Evolutionary conservation across 495 filamentous ascomycete species (phyloP).

Genomic region (Thozetella sp.): DNA sequence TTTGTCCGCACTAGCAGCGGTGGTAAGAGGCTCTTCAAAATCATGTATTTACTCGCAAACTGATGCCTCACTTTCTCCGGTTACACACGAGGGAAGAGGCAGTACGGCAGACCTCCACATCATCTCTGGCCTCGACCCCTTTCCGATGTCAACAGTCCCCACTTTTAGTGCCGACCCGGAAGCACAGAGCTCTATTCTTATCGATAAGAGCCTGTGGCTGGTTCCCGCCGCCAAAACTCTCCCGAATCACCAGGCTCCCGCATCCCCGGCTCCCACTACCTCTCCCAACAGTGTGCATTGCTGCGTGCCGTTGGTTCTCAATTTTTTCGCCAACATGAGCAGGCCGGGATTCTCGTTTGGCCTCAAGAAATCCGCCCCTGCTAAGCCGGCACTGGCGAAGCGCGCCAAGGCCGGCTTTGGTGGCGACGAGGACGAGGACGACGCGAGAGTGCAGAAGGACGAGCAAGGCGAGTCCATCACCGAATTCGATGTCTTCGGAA

Average conservation of each 20-base stretch:
- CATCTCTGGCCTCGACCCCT: background rate
- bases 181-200: background rate
- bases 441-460: constrained; percentile 18
- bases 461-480: constrained; percentile 12
- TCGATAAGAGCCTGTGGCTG: constrained; percentile 4
- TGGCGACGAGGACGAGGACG: constrained; percentile 22
- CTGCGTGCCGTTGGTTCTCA: background rate
- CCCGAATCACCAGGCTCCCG: too few species aligned
- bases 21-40: too few species aligned
- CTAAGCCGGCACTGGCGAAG: constrained; percentile 1
- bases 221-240: background rate
- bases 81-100: too few species aligned
- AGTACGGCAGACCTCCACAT: too few species aligned
- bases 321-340: constrained; percentile 17
- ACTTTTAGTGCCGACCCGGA: background rate
- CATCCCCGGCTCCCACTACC: too few species aligned
- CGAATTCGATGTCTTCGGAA: constrained; percentile 17
- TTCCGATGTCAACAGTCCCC: background rate
- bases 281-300: too few species aligned
- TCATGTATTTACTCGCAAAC: too few species aligned
- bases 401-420: constrained; percentile 24
- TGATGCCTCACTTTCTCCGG: too few species aligned
- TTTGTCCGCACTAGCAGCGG: too few species aligned
- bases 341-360: constrained; percentile 39
- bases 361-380: constrained; percentile 22